Evolutionary conservation across 1,284 basidiomycete genomes (phyloP), one percentile per base, ranked within the genome.

Genomic region (Microbotryum intermedium): DNA sequence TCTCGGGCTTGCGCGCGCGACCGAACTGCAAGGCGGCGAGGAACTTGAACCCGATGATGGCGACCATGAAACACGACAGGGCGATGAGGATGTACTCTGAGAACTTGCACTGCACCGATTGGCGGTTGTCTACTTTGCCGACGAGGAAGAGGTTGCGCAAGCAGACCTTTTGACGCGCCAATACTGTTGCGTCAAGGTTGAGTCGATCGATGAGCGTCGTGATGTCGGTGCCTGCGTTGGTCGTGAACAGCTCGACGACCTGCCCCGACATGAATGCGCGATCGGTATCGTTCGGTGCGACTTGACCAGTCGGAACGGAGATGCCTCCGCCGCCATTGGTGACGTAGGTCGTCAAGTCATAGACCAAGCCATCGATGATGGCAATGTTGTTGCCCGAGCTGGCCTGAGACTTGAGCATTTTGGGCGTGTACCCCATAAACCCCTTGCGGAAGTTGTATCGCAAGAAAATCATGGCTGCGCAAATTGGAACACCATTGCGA

Each of bases 11-110:
- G 61, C 90, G 84, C 48, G 85, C 79, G 13, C 85, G 77, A 51
- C 83, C 82, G 71, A 97, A 90, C 76, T 93, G 93, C 74, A 97
- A 79, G 0, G 92, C 93, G 0, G 92, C 90, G 63, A 97, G 77
- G 79, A 97, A 98, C 78, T 98, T 99, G 86, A 98, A 97, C 0
- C 87, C 92, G 71, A 98, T 94, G 72, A 97, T 87, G 59, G 85
- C 79, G 59, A 97, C 88, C 91, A 98, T 97, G 77, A 97, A 79
- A 71, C 89, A 79, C 2, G 90, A 94, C 25, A 98, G 76, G 0
- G 84, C 88, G 56, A 98, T 83, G 9, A 98, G 81, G 71, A 99
- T 89, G 75, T 94, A 93, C 48, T 84, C 87, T 23, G 92, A 84
- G 77, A 98, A 97, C 50, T 85, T 80, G 74, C 94, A 98, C 74